These are phyloP conservation scores for Cryphonectria nitschkei DNA, from an alignment of 2,329 filamentous ascomycete species.

Conservation along the genomic window DNA sequence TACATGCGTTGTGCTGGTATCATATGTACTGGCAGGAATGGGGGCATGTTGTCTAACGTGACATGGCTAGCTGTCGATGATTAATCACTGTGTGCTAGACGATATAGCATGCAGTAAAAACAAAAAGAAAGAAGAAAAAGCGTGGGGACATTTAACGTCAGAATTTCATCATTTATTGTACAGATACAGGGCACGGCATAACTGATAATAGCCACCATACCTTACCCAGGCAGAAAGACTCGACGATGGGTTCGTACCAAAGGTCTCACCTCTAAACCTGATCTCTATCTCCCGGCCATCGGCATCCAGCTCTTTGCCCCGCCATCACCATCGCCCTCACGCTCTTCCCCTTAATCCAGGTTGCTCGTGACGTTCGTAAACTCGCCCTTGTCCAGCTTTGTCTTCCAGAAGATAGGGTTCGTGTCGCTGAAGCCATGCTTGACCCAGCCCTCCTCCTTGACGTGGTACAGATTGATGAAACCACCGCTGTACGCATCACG, in stretches of 20 bases:
- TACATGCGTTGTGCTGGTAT: not conserved
- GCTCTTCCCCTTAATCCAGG: slow-evolving; percentile 54
- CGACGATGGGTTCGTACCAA: not conserved
- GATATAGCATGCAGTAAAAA: not conserved
- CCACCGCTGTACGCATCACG: slow-evolving; percentile 98
- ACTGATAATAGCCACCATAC: not conserved
- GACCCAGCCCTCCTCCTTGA: slow-evolving; percentile 98
- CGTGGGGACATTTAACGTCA: not conserved
- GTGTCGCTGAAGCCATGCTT: slow-evolving; percentile 98
- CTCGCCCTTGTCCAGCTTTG: slow-evolving; percentile 97
- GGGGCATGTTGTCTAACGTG: not conserved
- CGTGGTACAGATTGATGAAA: slow-evolving; percentile 98
- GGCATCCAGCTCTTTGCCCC: slow-evolving; percentile 13
- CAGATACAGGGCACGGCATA: slow-evolving; percentile 31
- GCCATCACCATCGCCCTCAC: not conserved
- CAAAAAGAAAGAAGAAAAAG: not conserved
- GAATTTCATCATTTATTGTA: slow-evolving; percentile 29
- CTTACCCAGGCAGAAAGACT: slow-evolving; percentile 4
- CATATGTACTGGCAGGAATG: not conserved
- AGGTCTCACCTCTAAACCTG: not conserved
- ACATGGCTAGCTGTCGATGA: not conserved
- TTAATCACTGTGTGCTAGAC: not conserved
- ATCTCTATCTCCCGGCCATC: slow-evolving; percentile 1
- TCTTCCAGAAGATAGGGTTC: slow-evolving; percentile 99
- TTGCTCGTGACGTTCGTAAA: slow-evolving; percentile 92